These are phyloP conservation scores for Jamesozyma spencerorum DNA, from an alignment of 805 yeast genomes.

Conservation along the genomic window DNA sequence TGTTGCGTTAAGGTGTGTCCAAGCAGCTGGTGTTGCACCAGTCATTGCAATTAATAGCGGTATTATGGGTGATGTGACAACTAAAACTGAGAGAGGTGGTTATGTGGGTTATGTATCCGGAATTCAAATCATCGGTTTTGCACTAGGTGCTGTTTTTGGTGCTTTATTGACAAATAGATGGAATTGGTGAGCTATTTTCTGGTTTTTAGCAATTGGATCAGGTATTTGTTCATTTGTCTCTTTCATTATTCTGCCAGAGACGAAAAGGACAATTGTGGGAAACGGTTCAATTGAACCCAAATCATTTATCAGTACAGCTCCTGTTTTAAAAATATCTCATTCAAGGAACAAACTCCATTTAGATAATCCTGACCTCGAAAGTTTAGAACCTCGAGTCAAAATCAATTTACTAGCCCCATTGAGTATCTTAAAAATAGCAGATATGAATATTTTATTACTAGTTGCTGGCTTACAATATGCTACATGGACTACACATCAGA, in stretches of 20 bases:
- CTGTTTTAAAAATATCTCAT: conserved; percentile 30
- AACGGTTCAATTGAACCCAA: conserved; percentile 58
- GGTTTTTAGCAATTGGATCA: conserved; percentile 63
- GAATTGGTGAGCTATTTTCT: conserved; percentile 72
- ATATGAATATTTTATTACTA: conserved; percentile 40
- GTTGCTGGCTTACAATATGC: conserved; percentile 59
- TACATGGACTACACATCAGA: conserved; percentile 59
- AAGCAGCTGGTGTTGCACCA: conserved; percentile 71
- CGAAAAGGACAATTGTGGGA: conserved; percentile 62
- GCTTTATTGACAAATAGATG: conserved; percentile 35
- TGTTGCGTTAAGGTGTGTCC: conserved; percentile 61
- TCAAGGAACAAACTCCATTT: conserved; percentile 20
- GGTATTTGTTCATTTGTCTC: conserved; percentile 35
- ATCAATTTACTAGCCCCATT: conserved; percentile 33
- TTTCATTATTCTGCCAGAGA: conserved; percentile 57
- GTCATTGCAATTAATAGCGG: conserved; percentile 64
- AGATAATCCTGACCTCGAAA: conserved; percentile 27
- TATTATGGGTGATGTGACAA: conserved; percentile 63
- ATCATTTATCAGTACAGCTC: conserved; percentile 35
- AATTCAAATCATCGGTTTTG: conserved; percentile 59
- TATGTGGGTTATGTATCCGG: conserved; percentile 60
- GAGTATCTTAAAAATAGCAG: conserved; percentile 35
- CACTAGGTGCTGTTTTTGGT: conserved; percentile 68
- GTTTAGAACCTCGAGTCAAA: conserved; percentile 19
- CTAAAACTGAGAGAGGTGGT: conserved; percentile 58